A percentile compares a stretch with the other conserved stretches of the same genome.
Conservation (phyloP, 257 asterid genomes). For the Nicotiana knightiana region DNA sequence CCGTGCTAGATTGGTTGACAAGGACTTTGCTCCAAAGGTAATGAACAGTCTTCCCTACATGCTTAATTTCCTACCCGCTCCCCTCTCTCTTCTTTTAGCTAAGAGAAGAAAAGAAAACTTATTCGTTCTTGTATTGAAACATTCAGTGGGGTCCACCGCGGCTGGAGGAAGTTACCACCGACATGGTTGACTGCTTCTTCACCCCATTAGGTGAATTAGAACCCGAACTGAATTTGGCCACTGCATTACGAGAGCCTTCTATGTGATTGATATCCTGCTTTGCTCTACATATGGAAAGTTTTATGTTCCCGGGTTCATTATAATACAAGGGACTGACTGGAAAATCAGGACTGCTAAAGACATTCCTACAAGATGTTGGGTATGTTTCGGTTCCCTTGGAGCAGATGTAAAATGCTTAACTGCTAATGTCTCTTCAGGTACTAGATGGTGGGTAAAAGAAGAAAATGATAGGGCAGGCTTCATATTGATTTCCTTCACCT, state of each 20-base stretch:
- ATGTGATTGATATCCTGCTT: conserved; percentile 29
- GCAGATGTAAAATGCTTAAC: background rate
- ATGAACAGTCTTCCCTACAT: background rate
- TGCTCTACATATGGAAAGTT: background rate
- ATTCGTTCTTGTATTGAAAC: background rate
- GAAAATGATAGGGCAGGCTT: background rate
- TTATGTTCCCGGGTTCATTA: background rate
- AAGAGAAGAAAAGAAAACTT: background rate
- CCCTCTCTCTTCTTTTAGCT: background rate
- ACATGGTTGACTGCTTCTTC: conserved; percentile 62
- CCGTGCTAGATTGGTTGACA: conserved; percentile 88
- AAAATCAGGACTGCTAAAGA: background rate
- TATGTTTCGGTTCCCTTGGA: background rate
- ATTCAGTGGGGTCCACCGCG: conserved; percentile 72
- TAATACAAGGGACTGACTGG: background rate
- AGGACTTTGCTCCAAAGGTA: conserved; percentile 97
- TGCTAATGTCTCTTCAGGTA: background rate
- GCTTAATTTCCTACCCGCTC: background rate
- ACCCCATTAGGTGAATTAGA: conserved; percentile 58
- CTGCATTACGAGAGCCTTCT: conserved; percentile 78
- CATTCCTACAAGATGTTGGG: background rate
- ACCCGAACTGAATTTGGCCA: conserved; percentile 73
- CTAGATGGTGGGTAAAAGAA: background rate
- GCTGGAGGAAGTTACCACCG: conserved; percentile 67
- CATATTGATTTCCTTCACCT: background rate